Base-by-base conservation (phyloP, 2,329 filamentous ascomycete genomes). In the Sporothrix phasma region DNA sequence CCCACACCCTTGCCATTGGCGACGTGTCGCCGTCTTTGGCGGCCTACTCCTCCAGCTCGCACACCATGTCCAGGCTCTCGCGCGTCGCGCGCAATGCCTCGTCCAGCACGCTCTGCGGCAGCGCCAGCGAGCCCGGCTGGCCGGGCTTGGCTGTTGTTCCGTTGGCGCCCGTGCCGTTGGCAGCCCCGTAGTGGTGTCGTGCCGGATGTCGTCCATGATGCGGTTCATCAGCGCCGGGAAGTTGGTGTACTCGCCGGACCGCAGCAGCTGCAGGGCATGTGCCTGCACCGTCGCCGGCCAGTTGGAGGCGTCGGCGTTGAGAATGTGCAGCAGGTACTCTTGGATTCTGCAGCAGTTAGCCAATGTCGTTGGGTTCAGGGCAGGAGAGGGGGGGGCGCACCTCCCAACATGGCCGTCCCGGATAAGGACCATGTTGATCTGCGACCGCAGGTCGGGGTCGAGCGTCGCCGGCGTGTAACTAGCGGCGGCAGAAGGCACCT, bases 261-360 rank as follows among this genome's bases (percentile, higher is more conserved):
- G 84, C 26, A 87, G 80, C 68, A 87, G 81, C 22, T 78, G 68
- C 39, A 87, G 79, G 45, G 84, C 85, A 73, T 86, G 84, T 63
- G 76, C 74, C 70, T 87, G 83, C 67, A 88, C 76, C 58, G 76
- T 70, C 11, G 84, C 84, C 2, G 84, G 84, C 84, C 85, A 88
- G 77, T 88, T 85, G 67, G 80, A 76, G 4, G 77, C 73, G 74
- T 86, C 78, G 58, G 84, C 76, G 73, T 87, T 77, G 61, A 88
- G 81, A 66, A 81, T 74, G 75, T 87, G 84, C 47, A 87, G 81
- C 71, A 88, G 80, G 49, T 80, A 76, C 64, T 87, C 84, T 77
- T 87, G 84, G 69, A 88, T 87, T 69, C 85, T 86, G 71, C 13
- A 15, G 29, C 8, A 37, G 34, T 5, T 6, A 2, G 34, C 13